Evolutionary conservation across 306 rosid genomes (phyloP).

Genomic region (Vigna unguiculata): DNA sequence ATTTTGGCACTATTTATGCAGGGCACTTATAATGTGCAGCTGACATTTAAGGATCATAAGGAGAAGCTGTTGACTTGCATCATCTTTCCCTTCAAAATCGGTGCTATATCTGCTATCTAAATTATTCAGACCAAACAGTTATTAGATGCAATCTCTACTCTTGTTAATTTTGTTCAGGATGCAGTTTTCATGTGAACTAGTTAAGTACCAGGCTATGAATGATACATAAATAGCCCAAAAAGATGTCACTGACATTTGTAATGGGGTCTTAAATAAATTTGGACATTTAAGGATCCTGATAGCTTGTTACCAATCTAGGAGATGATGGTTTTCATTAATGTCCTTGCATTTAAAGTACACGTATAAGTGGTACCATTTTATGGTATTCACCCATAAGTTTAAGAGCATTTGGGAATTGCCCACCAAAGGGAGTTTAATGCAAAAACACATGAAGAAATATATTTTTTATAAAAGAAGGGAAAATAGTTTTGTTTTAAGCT

Average conservation of each 20-base stretch:
- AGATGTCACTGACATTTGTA: slow-evolving; percentile 3
- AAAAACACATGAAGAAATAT: too few relatives aligned
- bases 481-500: too few relatives aligned
- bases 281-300: neutral
- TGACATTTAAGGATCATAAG: slow-evolving; percentile 53
- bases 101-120: slow-evolving; percentile 49
- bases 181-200: slow-evolving; percentile 16
- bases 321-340: too few relatives aligned
- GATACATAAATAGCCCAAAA: neutral
- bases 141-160: slow-evolving; percentile 5
- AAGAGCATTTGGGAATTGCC: too few relatives aligned
- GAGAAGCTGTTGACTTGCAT: slow-evolving; percentile 62
- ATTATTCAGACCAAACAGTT: slow-evolving; percentile 27
- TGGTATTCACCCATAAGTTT: too few relatives aligned
- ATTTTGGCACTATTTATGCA: slow-evolving; percentile 39
- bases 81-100: slow-evolving; percentile 67
- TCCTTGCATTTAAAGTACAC: too few relatives aligned
- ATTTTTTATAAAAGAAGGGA: too few relatives aligned
- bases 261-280: neutral
- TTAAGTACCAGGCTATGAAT: neutral
- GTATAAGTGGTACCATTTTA: too few relatives aligned
- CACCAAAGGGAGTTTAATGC: too few relatives aligned
- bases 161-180: neutral
- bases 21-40: slow-evolving; percentile 73
- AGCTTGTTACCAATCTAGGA: neutral